Percentiles rank a stretch among this genome's conserved stretches.
Conservation (phyloP, 2,329 filamentous ascomycete genomes). For the Phialocephala subalpina region DNA sequence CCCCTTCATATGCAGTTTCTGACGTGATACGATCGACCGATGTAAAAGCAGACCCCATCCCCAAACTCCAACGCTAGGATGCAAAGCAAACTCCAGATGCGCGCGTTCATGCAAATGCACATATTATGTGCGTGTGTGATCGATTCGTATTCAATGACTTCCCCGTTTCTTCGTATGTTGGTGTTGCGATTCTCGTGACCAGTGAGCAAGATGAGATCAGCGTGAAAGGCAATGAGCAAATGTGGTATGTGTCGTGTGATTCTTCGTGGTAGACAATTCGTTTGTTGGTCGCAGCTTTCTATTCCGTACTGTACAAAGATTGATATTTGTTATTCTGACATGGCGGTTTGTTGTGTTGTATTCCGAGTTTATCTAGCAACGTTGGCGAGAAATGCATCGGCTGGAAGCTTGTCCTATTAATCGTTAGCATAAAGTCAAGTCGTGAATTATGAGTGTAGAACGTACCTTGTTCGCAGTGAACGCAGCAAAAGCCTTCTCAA, state of each 20-base stretch:
- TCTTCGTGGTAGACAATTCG: not conserved
- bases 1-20: not conserved
- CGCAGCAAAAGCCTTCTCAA: conserved; percentile 75
- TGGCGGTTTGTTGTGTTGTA: not conserved
- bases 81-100: conserved; percentile 1
- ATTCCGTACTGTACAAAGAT: not conserved
- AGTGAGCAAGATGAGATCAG: not conserved
- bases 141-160: not conserved
- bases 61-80: conserved; percentile 9
- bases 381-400: conserved; percentile 53
- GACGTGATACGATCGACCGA: not conserved
- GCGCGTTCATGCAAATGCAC: not conserved
- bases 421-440: conserved; percentile 21
- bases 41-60: not conserved
- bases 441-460: conserved; percentile 1
- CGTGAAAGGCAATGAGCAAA: not conserved
- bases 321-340: not conserved
- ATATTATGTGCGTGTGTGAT: not conserved
- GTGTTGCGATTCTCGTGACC: not conserved
- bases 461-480: conserved; percentile 80
- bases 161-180: not conserved
- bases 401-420: conserved; percentile 53
- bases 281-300: not conserved
- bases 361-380: not conserved
- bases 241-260: not conserved